Evolutionary conservation across 305 asterid genomes (phyloP), one percentile per base, ranked within the genome.

Genomic region (Plantago coronopus): DNA sequence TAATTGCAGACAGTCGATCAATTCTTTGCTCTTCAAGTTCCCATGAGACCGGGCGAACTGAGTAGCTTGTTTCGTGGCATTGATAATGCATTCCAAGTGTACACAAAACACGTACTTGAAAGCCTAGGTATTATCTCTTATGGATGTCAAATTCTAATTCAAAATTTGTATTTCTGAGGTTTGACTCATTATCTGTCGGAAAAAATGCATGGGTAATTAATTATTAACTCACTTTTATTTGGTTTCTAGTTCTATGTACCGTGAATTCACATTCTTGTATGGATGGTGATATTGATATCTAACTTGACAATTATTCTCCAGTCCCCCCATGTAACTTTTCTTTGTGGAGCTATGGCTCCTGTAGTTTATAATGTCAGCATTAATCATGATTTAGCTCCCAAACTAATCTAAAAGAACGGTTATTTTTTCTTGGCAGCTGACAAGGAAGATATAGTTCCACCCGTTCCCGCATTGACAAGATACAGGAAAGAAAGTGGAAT

Each of bases 71-170:
- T 90, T 65, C 94, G 95, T 66, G 95, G 97, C 70, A 80, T 89
- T 71, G 99, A 89, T 78, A 94, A 81, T 87, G 94, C 95, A 76
- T 89, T 94, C 85, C 97, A 89, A 89, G 84, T 79, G 54, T 94
- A 89, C 65, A 82, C 94, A 54, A 85, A 79, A 72, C 82, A 83
- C 70, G 68, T 94, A 44, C 81, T 85, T 65, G 87, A 78, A 75
- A 83, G 81, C 70, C 75, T 89, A 76, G 99, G 99, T 94, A 85
- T 17, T 55, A 40, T 49, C 66, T 21, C 61, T 69, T 61, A 55
- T 29, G 25, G 49, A 29, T 44, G 34, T 38, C 54, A 69, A 62
- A 63, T 64, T 47, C 60, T 61, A 25, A 67, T 65, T 62, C 37
- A 44, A 54, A 50, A n/a, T 40, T 57, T 69, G 14, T 38, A 42